Evolutionary conservation across 2,329 filamentous ascomycete genomes (phyloP), one percentile per base, ranked within the genome.

Genomic region (Botrytis hyacinthi): DNA sequence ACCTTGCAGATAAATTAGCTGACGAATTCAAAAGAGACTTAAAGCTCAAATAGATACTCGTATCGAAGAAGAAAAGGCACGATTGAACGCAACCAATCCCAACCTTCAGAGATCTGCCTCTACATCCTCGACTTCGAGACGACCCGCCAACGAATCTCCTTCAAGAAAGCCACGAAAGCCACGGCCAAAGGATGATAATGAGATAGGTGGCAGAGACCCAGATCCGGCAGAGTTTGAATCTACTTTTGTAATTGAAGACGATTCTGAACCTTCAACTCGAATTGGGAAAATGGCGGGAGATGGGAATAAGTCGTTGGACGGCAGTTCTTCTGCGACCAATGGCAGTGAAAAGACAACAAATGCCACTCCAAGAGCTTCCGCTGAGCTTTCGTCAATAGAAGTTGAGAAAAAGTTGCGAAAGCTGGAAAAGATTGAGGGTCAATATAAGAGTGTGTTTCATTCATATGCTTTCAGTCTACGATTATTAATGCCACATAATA

Each of bases 31-130:
- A 75, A 81, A 96, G 92, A 89, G 93, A 85, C 86, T 97, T 78
- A 93, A 93, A 84, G 93, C 92, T 79, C 92, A 92, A 74, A 94
- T 97, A 82, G 93, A 97, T 82, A 90, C 91, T 79, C 92, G 92
- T 79, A 96, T 98, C 80, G 93, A 94, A 79, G 94, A 97, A 84
- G 95, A 98, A 84, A 93, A 97, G 83, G 92, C 93, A 73, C 92
- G 93, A 74, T 80, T 87, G 78, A 79, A 82, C 77, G 77, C 86
- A 72, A 80, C 84, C 75, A 82, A 81, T 76, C 81, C 84, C 71
- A 73, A 78, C 22, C 35, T 75, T 61, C 84, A 85, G 12, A 83
- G 80, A 75, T 87, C 85, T 67, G 82, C 83, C 65, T 85, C 83
- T 57, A 76, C 78, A 59, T 75, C 78, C 14, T 76, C 76, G 75